Percentiles rank a stretch among this genome's conserved stretches.
These are phyloP conservation scores for Leishmania amazonensis DNA, from an alignment of 208 protist species.

Conservation along the genomic window DNA sequence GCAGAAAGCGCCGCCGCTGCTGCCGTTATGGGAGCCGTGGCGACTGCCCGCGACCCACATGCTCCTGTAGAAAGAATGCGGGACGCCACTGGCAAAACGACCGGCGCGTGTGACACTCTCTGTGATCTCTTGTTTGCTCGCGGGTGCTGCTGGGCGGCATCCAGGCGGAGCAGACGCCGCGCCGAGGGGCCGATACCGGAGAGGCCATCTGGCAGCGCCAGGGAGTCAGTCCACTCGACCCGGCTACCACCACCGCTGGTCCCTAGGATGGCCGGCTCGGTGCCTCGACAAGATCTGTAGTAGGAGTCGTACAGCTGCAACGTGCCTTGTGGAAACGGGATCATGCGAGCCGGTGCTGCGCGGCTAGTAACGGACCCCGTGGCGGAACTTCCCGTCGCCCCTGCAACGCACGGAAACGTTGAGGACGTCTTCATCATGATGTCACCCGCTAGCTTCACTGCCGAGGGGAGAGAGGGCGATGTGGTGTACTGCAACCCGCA, in stretches of 20 bases:
- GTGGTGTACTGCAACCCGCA: conserved; percentile 55
- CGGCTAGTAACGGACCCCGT: neutral
- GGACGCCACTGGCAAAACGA: conserved; percentile 4
- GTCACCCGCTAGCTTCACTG: conserved; percentile 24
- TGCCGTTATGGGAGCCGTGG: neutral
- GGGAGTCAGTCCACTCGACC: neutral
- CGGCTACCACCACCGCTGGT: neutral
- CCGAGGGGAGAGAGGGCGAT: conserved; percentile 52
- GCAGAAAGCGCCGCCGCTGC: neutral
- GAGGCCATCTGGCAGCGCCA: conserved; percentile 29
- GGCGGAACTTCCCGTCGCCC: neutral
- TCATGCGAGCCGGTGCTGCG: neutral
- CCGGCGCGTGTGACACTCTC: neutral
- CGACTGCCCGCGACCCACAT: neutral
- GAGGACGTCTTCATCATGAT: conserved; percentile 12
- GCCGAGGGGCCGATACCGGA: conserved; percentile 60
- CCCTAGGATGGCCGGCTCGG: neutral
- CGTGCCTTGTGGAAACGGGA: conserved; percentile 14
- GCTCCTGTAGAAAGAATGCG: conserved; percentile 7
- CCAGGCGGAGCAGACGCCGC: conserved; percentile 35
- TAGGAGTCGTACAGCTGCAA: conserved; percentile 36
- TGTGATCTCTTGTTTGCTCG: neutral
- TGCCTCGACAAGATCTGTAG: conserved; percentile 13
- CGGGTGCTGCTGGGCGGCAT: conserved; percentile 10
- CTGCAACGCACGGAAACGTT: neutral